phyloP scores from a whole-genome alignment of 1,284 basidiomycete genomes.

The Ceratobasidium sp. region DNA sequence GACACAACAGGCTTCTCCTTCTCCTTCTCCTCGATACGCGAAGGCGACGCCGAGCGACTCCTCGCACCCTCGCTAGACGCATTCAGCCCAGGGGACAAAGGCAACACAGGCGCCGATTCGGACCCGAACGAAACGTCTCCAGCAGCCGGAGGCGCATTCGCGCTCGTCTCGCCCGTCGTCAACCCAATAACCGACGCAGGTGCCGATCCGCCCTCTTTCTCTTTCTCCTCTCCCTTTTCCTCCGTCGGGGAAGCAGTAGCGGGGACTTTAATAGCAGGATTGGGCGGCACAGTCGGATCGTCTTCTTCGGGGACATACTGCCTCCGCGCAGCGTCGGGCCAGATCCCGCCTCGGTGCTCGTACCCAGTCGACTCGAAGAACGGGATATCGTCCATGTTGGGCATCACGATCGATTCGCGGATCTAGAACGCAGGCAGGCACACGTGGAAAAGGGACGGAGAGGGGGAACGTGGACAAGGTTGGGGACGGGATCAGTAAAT shows the following conservation, averaged over 20 bases:
- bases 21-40: conserved; percentile 10
- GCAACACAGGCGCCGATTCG: conserved; percentile 29
- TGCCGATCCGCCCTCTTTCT: conserved; percentile 29
- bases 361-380: conserved; percentile 88
- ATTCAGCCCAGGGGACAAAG: conserved; percentile 1
- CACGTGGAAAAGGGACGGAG: not conserved
- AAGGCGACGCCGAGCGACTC: conserved; percentile 34
- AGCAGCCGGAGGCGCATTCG: not conserved
- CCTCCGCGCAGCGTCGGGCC: conserved; percentile 78
- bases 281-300: conserved; percentile 33
- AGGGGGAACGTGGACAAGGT: conserved; percentile 25
- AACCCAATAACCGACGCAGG: conserved; percentile 32
- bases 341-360: conserved; percentile 88
- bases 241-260: not conserved
- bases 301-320: conserved; percentile 40
- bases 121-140: conserved; percentile 17
- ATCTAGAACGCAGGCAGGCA: conserved; percentile 72
- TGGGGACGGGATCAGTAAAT: not conserved
- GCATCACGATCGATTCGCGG: conserved; percentile 92
- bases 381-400: conserved; percentile 97
- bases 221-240: not conserved
- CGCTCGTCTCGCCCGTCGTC: conserved; percentile 11
- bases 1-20: conserved; percentile 6
- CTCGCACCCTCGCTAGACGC: not conserved
- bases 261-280: conserved; percentile 30